Conservation (phyloP, 2,329 filamentous ascomycete species). For the Erysiphe pulchra region DNA sequence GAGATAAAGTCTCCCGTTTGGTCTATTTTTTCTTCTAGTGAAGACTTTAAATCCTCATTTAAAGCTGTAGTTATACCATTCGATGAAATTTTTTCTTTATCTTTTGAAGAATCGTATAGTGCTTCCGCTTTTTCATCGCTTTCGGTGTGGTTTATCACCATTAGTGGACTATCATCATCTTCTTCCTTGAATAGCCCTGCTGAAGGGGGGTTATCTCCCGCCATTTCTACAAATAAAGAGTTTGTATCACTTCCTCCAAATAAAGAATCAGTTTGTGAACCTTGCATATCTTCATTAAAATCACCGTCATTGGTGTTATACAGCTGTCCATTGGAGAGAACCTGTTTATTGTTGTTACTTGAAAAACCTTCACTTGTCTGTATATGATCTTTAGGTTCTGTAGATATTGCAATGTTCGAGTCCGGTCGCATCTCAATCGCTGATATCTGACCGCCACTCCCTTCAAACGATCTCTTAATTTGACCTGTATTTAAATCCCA, state of each 20-base stretch:
- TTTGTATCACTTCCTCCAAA: conserved; percentile 54
- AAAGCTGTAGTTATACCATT: conserved; percentile 3
- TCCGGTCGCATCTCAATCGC: conserved; percentile 65
- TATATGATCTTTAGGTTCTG: conserved; percentile 35
- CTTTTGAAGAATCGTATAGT: background rate
- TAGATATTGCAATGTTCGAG: conserved; percentile 48
- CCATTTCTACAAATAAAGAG: conserved; percentile 72
- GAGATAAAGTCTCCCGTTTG: no score
- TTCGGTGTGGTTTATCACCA: conserved; percentile 6
- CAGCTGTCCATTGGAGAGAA: conserved; percentile 26
- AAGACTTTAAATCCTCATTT: no score
- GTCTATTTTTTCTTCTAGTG: no score
- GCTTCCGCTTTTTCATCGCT: background rate
- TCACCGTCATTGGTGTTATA: conserved; percentile 15
- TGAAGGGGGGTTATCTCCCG: conserved; percentile 21
- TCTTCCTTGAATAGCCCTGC: conserved; percentile 44
- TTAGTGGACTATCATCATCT: conserved; percentile 31
- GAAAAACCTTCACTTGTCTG: conserved; percentile 41
- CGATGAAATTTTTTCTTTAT: background rate
- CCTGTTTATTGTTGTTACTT: conserved; percentile 41
- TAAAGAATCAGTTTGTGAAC: conserved; percentile 40
- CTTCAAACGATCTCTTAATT: conserved; percentile 48
- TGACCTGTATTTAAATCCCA: conserved; percentile 85
- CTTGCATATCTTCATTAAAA: conserved; percentile 28
- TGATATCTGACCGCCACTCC: conserved; percentile 61